These are phyloP conservation scores for Ophiocordyceps camponoti-floridani DNA, from an alignment of 2,329 filamentous ascomycete genomes.

Conservation along the genomic window DNA sequence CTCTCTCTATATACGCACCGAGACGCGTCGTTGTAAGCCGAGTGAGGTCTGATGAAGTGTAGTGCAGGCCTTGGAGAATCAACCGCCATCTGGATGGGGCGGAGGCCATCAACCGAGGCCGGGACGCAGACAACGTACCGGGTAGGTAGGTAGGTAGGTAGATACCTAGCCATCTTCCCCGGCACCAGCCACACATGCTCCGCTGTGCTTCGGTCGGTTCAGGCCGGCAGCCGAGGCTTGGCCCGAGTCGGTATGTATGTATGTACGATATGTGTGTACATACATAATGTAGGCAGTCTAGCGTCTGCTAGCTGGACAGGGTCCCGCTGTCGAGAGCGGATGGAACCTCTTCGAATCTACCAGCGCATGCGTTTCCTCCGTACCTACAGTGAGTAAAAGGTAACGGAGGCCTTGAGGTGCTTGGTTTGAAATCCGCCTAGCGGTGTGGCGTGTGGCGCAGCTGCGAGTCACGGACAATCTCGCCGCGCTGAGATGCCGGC, in stretches of 20 bases:
- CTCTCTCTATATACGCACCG: background rate
- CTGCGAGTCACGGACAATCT: too few relatives aligned
- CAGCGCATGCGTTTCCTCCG: too few relatives aligned
- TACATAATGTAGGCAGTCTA: too few relatives aligned
- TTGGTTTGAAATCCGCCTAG: too few relatives aligned
- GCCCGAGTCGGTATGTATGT: too few relatives aligned
- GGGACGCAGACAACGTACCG: background rate
- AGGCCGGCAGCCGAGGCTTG: too few relatives aligned
- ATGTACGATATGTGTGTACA: too few relatives aligned
- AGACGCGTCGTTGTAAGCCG: background rate
- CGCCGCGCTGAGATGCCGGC: too few relatives aligned
- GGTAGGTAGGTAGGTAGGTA: too few relatives aligned
- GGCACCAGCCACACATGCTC: background rate
- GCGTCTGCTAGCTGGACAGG: background rate
- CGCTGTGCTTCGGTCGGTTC: background rate
- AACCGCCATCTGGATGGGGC: background rate
- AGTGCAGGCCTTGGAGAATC: background rate
- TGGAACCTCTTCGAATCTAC: background rate
- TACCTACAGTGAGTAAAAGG: too few relatives aligned
- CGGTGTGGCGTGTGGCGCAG: too few relatives aligned
- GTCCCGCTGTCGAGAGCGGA: background rate
- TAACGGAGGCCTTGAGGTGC: too few relatives aligned
- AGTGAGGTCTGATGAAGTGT: background rate
- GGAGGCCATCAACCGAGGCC: background rate
- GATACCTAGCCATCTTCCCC: background rate